Evolutionary conservation across 805 yeast genomes (phyloP).

Genomic region (Spathaspora sp.): DNA sequence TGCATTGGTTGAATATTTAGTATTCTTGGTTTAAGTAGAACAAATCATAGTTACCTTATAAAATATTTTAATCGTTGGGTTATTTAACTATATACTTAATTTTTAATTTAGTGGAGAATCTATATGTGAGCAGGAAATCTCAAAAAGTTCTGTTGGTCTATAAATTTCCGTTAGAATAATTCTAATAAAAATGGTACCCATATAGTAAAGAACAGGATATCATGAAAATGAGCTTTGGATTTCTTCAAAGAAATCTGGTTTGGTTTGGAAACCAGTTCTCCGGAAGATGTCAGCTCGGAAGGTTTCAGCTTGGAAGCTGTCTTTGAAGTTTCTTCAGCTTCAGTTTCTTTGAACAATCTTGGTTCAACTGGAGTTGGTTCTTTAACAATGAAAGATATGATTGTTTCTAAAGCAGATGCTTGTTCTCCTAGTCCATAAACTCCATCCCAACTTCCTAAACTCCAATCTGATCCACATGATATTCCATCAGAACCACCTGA

Average conservation of each 20-base stretch:
- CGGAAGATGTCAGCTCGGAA: neutral
- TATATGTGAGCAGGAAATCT: too few relatives aligned
- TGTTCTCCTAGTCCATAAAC: conserved; percentile 82
- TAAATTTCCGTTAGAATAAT: too few relatives aligned
- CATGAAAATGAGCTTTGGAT: neutral
- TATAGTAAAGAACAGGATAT: neutral
- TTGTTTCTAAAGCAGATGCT: conserved; percentile 67
- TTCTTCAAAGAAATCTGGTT: neutral
- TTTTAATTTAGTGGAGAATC: too few relatives aligned
- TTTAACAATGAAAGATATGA: conserved; percentile 30
- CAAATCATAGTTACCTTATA: too few relatives aligned
- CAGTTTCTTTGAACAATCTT: neutral
- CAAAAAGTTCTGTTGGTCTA: too few relatives aligned
- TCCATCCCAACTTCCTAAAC: conserved; percentile 56
- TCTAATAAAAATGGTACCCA: neutral
- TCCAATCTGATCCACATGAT: conserved; percentile 83
- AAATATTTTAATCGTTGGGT: too few relatives aligned
- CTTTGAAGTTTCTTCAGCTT: neutral
- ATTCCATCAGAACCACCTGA: conserved; percentile 82
- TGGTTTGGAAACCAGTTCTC: neutral
- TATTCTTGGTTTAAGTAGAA: too few relatives aligned
- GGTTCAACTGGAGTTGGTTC: neutral
- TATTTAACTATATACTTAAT: too few relatives aligned
- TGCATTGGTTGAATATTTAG: too few relatives aligned
- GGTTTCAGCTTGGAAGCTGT: neutral